Base-by-base conservation (phyloP, 2,329 filamentous ascomycete species). In the Colletotrichum euphorbiae region DNA sequence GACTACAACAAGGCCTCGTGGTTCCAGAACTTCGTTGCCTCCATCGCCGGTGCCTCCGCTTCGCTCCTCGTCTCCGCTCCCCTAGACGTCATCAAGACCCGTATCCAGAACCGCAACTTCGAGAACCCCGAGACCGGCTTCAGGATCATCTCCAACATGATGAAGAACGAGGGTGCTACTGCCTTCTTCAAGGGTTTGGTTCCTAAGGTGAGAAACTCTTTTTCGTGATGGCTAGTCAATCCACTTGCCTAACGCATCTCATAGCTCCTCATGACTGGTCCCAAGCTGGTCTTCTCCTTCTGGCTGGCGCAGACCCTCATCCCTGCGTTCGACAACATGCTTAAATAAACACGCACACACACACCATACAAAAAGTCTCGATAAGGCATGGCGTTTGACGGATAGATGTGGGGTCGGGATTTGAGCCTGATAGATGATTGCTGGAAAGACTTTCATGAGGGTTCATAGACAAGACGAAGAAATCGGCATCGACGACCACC, bases 231-330 rank as follows among this genome's bases (percentile, higher is more conserved):
- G 8, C 21, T 55, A 11, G n/a, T 68, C 6, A 72, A 2, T 13
- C 40, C 71, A 54, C 71, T 73, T 69, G 74, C 28, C 48, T 52
- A 52, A 52, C 17, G 46, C 64, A 48, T 17, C 36, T 28, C 67
- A 19, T 42, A 90, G 91, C 89, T 99, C 72, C 87, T 99, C 76
- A 99, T 99, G 96, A 99, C 96, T 15, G 97, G 96, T 24, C 96
- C 96, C 71, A 99, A 99, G 88, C 88, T 99, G 69, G 96, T 98
- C 71, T 99, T 99, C 86, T 98, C 94, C 70, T 99, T 99, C 90
- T 99, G 96, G 96, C 89, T 99, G 77, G 96, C 96, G 66, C 96
- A 99, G 86, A 98, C 96, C 33, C 85, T 99, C 75, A 99, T 99
- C 77, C 96, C 96, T 58, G 91, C 94, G 43, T 98, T 98, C 80